These are phyloP conservation scores for Ceratocystis huliohia DNA, from an alignment of 2,329 filamentous ascomycete species.

Conservation along the genomic window DNA sequence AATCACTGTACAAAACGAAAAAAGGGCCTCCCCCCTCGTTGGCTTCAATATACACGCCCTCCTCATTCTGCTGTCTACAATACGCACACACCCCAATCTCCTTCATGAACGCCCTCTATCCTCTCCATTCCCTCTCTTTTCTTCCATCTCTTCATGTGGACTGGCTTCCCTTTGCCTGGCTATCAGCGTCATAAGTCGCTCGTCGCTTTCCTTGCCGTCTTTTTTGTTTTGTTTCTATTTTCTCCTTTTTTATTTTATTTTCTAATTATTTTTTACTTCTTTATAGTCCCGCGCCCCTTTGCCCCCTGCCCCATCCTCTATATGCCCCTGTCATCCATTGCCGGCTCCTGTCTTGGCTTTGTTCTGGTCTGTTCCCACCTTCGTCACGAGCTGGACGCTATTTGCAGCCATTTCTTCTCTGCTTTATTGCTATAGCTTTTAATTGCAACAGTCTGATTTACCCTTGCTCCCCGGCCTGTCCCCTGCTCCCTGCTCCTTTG, in stretches of 20 bases:
- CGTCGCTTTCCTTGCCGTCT: background rate
- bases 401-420: background rate
- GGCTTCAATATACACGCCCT: too few species aligned
- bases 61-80: too few species aligned
- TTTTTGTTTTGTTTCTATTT: constrained; percentile 10
- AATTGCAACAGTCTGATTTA: background rate
- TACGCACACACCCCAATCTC: too few species aligned
- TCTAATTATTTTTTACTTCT: background rate
- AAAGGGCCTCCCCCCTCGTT: too few species aligned
- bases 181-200: background rate
- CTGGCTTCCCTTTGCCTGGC: background rate
- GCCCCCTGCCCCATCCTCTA: background rate
- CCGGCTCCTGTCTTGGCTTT: background rate
- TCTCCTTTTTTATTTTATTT: background rate
- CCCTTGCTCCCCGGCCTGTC: background rate
- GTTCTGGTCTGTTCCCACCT: background rate
- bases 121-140: background rate
- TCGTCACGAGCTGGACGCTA: too few species aligned
- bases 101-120: too few species aligned
- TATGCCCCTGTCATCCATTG: background rate
- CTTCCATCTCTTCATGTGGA: background rate
- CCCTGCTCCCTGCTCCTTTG: too few species aligned
- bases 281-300: background rate
- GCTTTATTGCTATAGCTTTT: background rate
- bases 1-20: too few species aligned